Evolutionary conservation across 805 yeast species (phyloP).

Genomic region (Ogataea sp.): DNA sequence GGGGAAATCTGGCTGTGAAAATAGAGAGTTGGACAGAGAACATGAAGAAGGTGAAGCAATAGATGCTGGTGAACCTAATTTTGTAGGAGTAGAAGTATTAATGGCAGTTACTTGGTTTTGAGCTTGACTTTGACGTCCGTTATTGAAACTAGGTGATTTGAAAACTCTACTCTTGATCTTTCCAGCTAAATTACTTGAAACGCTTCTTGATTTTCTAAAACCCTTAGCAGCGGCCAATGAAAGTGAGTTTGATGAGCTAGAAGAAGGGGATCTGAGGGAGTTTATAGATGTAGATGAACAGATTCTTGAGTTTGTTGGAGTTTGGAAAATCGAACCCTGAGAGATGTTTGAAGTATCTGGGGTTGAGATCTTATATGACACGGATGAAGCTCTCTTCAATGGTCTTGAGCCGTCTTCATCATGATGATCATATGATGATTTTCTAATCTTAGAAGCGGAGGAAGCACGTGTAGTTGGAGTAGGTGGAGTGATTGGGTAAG

Average conservation of each 20-base stretch:
- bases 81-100: background rate
- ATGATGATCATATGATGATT: slow-evolving; percentile 11
- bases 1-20: background rate
- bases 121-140: too few relatives aligned
- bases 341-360: background rate
- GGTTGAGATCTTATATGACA: slow-evolving; percentile 11
- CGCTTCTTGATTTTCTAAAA: slow-evolving; percentile 7
- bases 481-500: too few relatives aligned
- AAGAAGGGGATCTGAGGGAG: background rate
- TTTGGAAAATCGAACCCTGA: too few relatives aligned
- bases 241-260: background rate
- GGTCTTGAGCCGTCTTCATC: slow-evolving; percentile 16
- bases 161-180: slow-evolving; percentile 8
- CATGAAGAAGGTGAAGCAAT: background rate
- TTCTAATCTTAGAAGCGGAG: slow-evolving; percentile 1
- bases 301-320: too few relatives aligned
- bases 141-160: too few relatives aligned
- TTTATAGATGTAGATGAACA: too few relatives aligned
- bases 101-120: too few relatives aligned
- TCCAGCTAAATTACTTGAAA: slow-evolving; percentile 5
- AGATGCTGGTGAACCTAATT: slow-evolving; percentile 3
- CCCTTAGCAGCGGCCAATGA: slow-evolving; percentile 12
- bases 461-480: too few relatives aligned
- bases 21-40: background rate
- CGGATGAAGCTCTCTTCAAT: slow-evolving; percentile 20